A percentile compares a stretch with the other conserved stretches of the same genome.
phyloP scores from a whole-genome alignment of 2,329 filamentous ascomycete species.

The Monosporascus sp. region DNA sequence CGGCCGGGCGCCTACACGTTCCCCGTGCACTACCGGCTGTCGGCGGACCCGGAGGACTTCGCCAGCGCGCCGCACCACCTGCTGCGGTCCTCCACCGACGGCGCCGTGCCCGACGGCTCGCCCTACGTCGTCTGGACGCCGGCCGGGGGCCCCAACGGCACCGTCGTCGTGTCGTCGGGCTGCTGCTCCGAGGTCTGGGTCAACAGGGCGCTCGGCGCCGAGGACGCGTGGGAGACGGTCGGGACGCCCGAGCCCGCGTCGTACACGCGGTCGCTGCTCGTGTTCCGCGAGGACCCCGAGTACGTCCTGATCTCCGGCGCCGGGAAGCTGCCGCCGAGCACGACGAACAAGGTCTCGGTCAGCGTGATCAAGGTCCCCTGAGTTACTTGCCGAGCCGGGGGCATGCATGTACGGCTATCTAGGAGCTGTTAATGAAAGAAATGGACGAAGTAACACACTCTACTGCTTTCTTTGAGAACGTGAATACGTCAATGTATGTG shows the following conservation, averaged over 20 bases:
- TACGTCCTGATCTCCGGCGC: conserved; percentile 31
- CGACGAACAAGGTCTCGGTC: conserved; percentile 30
- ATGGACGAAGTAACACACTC: too few species aligned
- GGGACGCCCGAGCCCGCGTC: conserved; percentile 18
- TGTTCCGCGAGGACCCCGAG: conserved; percentile 18
- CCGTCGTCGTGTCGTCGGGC: conserved; percentile 27
- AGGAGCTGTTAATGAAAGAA: too few species aligned
- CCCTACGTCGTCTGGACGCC: conserved; percentile 31
- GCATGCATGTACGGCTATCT: too few species aligned
- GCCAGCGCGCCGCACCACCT: conserved; percentile 14
- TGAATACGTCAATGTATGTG: too few species aligned
- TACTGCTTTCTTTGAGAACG: too few species aligned
- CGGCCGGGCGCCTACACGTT: conserved; percentile 16
- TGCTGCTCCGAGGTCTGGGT: conserved; percentile 25
- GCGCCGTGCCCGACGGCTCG: conserved; percentile 22
- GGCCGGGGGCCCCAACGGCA: conserved; percentile 25
- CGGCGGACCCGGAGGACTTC: conserved; percentile 24
- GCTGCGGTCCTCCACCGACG: conserved; percentile 16
- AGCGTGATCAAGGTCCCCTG: conserved; percentile 16
- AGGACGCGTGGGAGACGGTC: conserved; percentile 23
- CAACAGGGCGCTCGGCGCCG: conserved; percentile 25
- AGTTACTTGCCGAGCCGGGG: too few species aligned
- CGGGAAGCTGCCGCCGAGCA: conserved; percentile 34
- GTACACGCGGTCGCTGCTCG: conserved; percentile 23
- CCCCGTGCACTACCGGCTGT: conserved; percentile 28